Evolutionary conservation across 305 asterid species (phyloP).

Genomic region (Salvia sclarea): DNA sequence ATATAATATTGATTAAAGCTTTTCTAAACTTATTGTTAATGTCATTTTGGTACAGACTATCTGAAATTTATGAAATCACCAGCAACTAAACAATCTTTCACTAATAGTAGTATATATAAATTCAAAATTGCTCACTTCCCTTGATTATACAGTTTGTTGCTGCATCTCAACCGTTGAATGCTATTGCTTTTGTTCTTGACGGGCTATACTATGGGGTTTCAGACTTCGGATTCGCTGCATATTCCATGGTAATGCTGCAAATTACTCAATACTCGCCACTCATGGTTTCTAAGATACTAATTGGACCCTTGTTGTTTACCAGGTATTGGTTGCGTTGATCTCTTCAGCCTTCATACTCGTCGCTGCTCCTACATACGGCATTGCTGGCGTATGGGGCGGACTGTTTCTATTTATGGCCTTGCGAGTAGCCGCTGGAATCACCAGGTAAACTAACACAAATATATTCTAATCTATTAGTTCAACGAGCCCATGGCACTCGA

Average conservation of each 20-base stretch:
- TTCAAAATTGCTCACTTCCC: not conserved
- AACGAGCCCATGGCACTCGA: not conserved
- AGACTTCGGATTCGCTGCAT: constrained; percentile 89
- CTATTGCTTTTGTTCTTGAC: constrained; percentile 90
- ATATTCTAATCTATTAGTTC: not conserved
- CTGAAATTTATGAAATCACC: no score
- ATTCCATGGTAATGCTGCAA: constrained; percentile 65
- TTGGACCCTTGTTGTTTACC: constrained; percentile 28
- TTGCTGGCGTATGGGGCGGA: constrained; percentile 88
- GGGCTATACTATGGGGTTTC: constrained; percentile 97
- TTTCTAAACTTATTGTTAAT: not conserved
- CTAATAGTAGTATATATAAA: no score
- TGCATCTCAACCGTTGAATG: constrained; percentile 91
- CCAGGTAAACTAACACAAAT: constrained; percentile 51
- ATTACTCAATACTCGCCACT: constrained; percentile 10
- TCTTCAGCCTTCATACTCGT: constrained; percentile 64
- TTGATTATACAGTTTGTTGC: constrained; percentile 67
- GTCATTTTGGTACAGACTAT: no score
- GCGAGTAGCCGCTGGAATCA: constrained; percentile 77
- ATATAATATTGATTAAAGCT: not conserved
- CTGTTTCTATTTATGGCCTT: constrained; percentile 83
- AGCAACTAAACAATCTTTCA: no score
- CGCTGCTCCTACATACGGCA: constrained; percentile 67
- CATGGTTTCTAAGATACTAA: constrained; percentile 20
- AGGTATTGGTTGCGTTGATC: constrained; percentile 68